Evolutionary conservation across 2,329 filamentous ascomycete genomes (phyloP).

Genomic region (Chrysoporthe cubensis): DNA sequence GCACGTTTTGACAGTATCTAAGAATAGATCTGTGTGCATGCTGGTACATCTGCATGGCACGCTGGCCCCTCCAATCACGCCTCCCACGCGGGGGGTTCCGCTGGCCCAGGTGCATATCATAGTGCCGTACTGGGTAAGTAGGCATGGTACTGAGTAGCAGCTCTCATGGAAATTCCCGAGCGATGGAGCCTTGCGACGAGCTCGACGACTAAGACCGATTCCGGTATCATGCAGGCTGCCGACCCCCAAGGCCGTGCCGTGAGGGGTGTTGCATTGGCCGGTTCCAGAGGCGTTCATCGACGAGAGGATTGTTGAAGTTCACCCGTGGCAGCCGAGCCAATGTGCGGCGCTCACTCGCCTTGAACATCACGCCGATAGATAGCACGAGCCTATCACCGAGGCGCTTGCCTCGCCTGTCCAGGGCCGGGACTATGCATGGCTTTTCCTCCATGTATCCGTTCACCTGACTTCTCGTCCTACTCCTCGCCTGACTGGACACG

Average conservation of each 20-base stretch:
- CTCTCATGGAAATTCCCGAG: background rate
- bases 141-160: too few species aligned
- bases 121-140: background rate
- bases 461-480: background rate
- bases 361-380: background rate
- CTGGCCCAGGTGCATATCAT: background rate
- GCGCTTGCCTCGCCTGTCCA: background rate
- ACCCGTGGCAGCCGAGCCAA: background rate
- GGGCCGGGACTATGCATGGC: background rate
- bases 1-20: slow-evolving; percentile 12
- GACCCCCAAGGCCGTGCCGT: background rate
- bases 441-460: background rate
- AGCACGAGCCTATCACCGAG: background rate
- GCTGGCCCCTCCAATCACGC: slow-evolving; percentile 12
- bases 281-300: background rate
- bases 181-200: background rate
- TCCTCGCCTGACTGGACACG: too few species aligned
- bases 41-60: slow-evolving; percentile 12
- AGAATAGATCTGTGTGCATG: background rate
- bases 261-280: background rate
- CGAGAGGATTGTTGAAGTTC: background rate
- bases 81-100: background rate
- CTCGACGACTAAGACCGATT: background rate
- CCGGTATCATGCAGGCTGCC: slow-evolving; percentile 2
- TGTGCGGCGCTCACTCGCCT: background rate